phyloP scores from a whole-genome alignment of 495 filamentous ascomycete genomes.

The Hyaloscypha variabilis region DNA sequence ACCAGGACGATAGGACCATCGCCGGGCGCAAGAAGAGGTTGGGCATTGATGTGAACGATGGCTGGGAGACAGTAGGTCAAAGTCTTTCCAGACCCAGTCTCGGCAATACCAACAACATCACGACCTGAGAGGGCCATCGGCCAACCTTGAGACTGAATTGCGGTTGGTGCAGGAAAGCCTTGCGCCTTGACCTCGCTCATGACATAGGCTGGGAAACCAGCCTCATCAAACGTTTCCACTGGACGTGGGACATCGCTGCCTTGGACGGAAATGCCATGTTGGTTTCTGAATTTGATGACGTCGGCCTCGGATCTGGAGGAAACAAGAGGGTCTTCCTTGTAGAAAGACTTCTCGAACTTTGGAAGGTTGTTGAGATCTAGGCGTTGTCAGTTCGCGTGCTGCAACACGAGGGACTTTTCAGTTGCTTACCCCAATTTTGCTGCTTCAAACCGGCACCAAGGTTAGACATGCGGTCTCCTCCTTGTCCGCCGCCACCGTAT shows the following conservation, averaged over 20 bases:
- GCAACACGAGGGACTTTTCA: background rate
- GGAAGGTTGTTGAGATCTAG: conserved; percentile 77
- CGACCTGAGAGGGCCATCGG: conserved; percentile 98
- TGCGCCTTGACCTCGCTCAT: conserved; percentile 98
- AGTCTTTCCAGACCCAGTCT: conserved; percentile 99
- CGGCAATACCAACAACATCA: conserved; percentile 98
- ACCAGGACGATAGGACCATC: conserved; percentile 97
- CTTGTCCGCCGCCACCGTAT: conserved; percentile 54
- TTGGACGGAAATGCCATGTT: conserved; percentile 76
- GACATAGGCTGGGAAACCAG: conserved; percentile 93
- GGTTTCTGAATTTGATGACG: conserved; percentile 82
- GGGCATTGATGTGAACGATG: conserved; percentile 99
- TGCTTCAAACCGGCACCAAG: conserved; percentile 78
- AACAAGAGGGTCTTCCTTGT: conserved; percentile 89
- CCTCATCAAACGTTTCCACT: conserved; percentile 95
- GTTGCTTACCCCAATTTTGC: conserved; percentile 79
- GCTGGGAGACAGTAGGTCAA: conserved; percentile 97
- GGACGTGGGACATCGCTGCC: conserved; percentile 84
- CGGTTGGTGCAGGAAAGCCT: conserved; percentile 87
- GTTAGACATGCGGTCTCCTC: conserved; percentile 91
- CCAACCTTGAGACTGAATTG: conserved; percentile 98
- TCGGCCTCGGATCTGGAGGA: conserved; percentile 72
- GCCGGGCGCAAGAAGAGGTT: conserved; percentile 94
- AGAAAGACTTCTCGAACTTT: conserved; percentile 99
- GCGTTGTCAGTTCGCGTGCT: conserved; percentile 27